phyloP scores from a whole-genome alignment of 2,329 filamentous ascomycete genomes.

The Bertia moriformis region DNA sequence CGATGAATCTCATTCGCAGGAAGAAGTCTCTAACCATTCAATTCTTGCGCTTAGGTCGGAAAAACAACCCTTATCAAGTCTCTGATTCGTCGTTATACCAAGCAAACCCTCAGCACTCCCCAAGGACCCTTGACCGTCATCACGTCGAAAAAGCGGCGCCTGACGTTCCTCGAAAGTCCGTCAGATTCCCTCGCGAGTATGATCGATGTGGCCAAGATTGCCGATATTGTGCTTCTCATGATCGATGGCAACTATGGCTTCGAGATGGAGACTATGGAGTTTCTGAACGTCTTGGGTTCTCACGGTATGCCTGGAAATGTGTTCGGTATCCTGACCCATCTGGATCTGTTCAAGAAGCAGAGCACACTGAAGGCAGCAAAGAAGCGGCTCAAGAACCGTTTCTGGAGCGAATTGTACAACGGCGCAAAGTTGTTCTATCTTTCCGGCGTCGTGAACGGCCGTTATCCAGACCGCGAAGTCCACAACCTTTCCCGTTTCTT shows the following conservation, averaged over 20 bases:
- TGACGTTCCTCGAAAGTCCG: constrained; percentile 95
- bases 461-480: constrained; percentile 91
- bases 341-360: constrained; percentile 89
- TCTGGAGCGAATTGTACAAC: constrained; percentile 95
- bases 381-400: constrained; percentile 85
- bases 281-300: constrained; percentile 80
- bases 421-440: constrained; percentile 95
- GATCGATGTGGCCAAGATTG: constrained; percentile 94
- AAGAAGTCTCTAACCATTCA: not conserved
- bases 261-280: constrained; percentile 99
- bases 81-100: constrained; percentile 82
- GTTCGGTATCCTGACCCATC: constrained; percentile 88
- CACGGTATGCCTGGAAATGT: constrained; percentile 98
- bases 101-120: constrained; percentile 81
- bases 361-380: constrained; percentile 85
- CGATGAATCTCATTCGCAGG: not conserved
- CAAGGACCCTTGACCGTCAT: constrained; percentile 89
- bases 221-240: constrained; percentile 92
- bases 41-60: constrained; percentile 44
- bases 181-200: constrained; percentile 78
- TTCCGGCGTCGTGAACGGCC: constrained; percentile 87
- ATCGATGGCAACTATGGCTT: constrained; percentile 98
- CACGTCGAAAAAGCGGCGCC: constrained; percentile 83
- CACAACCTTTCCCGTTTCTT: constrained; percentile 91
- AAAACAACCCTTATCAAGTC: constrained; percentile 95